Conservation (phyloP, 345 rosid genomes). For the Xanthoceras sorbifolium region DNA sequence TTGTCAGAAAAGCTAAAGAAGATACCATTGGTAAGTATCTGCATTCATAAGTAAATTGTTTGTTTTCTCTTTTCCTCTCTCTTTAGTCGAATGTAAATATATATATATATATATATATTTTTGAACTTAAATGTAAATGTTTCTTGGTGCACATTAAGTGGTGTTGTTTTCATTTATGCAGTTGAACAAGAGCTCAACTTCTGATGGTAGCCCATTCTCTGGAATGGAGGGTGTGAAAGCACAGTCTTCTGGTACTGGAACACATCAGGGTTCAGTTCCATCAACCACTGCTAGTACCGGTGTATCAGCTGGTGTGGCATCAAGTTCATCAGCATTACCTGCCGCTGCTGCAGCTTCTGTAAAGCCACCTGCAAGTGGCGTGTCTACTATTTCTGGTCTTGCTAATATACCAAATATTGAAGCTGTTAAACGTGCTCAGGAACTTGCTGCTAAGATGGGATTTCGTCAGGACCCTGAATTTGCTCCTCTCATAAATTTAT, state of each 20-base stretch:
- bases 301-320: slow-evolving; percentile 28
- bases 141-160: slow-evolving; percentile 12
- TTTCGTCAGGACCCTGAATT: slow-evolving; percentile 78
- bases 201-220: slow-evolving; percentile 38
- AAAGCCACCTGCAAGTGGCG: slow-evolving; percentile 35
- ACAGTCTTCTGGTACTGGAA: slow-evolving; percentile 21
- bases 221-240: slow-evolving; percentile 23
- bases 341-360: slow-evolving; percentile 37
- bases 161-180: slow-evolving; percentile 35
- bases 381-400: slow-evolving; percentile 43
- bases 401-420: slow-evolving; percentile 53
- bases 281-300: slow-evolving; percentile 28
- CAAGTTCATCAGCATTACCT: slow-evolving; percentile 31
- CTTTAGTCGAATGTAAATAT: background rate
- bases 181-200: slow-evolving; percentile 53
- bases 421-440: slow-evolving; percentile 92
- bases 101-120: too few species aligned
- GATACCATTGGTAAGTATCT: slow-evolving; percentile 57
- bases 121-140: too few species aligned
- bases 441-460: slow-evolving; percentile 85
- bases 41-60: background rate
- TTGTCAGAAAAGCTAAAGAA: slow-evolving; percentile 67
- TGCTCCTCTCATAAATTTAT: slow-evolving; percentile 67
- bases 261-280: slow-evolving; percentile 26
- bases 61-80: background rate